A percentile compares a stretch with the other conserved stretches of the same genome.
Evolutionary conservation across 73 alveolate genomes (phyloP).

Genomic region (Paramecium pentaurelia): DNA sequence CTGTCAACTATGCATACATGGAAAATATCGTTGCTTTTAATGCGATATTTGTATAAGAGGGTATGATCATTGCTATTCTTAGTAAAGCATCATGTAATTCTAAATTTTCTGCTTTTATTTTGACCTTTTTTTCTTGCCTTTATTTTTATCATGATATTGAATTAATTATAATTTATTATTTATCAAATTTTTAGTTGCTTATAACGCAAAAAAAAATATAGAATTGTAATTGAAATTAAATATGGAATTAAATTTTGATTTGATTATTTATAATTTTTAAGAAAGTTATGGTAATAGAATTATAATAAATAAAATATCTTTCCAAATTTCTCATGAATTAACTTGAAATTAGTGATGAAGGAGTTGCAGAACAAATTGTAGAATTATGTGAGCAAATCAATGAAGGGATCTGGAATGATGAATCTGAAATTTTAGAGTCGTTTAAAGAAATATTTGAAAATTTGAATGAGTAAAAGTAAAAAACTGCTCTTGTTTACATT

Average conservation of each 20-base stretch:
- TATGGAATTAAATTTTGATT: too few relatives aligned
- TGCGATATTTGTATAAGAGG: constrained; percentile 72
- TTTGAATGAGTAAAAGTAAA: neutral
- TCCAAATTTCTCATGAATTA: neutral
- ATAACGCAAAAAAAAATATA: too few relatives aligned
- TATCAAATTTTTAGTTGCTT: too few relatives aligned
- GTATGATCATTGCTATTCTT: constrained; percentile 79
- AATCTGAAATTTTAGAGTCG: neutral
- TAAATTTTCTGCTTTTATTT: neutral
- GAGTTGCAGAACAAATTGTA: neutral
- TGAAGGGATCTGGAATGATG: neutral
- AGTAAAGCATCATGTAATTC: constrained; percentile 64
- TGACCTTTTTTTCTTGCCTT: too few relatives aligned
- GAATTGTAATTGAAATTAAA: too few relatives aligned
- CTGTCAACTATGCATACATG: too few relatives aligned
- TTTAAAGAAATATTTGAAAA: neutral
- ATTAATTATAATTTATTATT: too few relatives aligned
- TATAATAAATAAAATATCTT: too few relatives aligned
- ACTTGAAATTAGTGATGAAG: neutral
- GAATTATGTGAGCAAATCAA: neutral
- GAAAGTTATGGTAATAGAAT: too few relatives aligned
- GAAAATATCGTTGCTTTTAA: constrained; percentile 52
- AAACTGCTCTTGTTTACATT: neutral
- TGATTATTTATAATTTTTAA: too few relatives aligned
- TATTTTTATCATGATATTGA: too few relatives aligned